These are phyloP conservation scores for Mortierella sp. DNA, from an alignment of 371 early-diverging fungal species.

Conservation along the genomic window DNA sequence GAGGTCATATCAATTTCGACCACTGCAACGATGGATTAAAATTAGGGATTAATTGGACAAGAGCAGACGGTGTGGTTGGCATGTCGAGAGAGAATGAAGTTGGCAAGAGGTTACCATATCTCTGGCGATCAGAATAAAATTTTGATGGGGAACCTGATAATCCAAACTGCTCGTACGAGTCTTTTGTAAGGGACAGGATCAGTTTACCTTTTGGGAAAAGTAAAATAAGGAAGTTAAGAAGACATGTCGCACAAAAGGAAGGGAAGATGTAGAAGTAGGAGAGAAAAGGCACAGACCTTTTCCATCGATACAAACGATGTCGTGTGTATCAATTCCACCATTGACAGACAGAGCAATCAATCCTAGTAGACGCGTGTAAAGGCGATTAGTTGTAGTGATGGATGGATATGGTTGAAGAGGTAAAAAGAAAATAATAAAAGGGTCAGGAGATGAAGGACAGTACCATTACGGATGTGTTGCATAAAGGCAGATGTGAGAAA, in stretches of 20 bases:
- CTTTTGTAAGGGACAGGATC: slow-evolving; percentile 65
- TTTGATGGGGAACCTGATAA: slow-evolving; percentile 61
- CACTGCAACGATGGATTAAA: slow-evolving; percentile 43
- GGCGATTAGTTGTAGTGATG: not conserved
- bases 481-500: slow-evolving; percentile 40
- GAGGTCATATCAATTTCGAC: slow-evolving; percentile 60
- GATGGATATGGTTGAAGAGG: not conserved
- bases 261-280: not conserved
- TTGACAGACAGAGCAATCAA: slow-evolving; percentile 59
- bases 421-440: not conserved
- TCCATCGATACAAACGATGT: slow-evolving; percentile 65
- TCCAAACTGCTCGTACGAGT: slow-evolving; percentile 70
- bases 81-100: no score
- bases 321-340: slow-evolving; percentile 65
- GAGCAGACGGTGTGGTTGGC: no score
- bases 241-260: not conserved
- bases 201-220: slow-evolving; percentile 53
- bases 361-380: slow-evolving; percentile 10
- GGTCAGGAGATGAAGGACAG: not conserved
- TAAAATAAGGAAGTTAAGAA: not conserved
- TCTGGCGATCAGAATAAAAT: slow-evolving; percentile 57
- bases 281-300: slow-evolving; percentile 48
- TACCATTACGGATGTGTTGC: slow-evolving; percentile 50
- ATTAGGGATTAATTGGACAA: not conserved
- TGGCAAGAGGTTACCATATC: slow-evolving; percentile 60